Evolutionary conservation across 148 eudicot genomes (phyloP), one percentile per base, ranked within the genome.

Genomic region (Cornus kousa): DNA sequence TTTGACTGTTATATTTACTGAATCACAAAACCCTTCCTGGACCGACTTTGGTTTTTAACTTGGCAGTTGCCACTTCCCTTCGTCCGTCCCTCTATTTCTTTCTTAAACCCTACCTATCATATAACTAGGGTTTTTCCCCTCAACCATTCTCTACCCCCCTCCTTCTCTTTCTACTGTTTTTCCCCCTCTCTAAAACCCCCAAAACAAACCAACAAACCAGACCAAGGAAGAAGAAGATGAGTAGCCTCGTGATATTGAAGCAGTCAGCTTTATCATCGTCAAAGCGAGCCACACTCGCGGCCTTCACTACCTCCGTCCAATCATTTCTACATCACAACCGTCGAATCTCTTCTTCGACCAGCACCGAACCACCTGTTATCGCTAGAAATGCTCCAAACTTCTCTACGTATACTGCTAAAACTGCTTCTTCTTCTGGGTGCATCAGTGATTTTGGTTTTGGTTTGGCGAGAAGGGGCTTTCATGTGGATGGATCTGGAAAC

Each of bases 231-330:
- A 68, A 9, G 64, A 74, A 55, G 68, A 55, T 59, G 66, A 74
- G n/a, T 37, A 32, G 53, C 48, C 82, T 79, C 24, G 19, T 37
- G 23, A 50, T 69, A 0, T 12, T 80, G 12, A 68, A 64, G 33
- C 74, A 59, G 50, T 68, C 82, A 22, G 66, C 46, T 24, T 17
- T 12, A 17, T 14, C 77, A 31, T 74, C 84, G 2, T 43, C 48
- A 9, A 62, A 35, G 67, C 82, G 85, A 7, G 46, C 80, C 17
- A 67, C 67, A 1, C 32, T 87, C 48, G 67, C 81, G 65, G 79
- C 85, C 28, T 59, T 79, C 22, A 72, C 81, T 48, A 48, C 11
- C 43, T 80, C 78, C 64, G 40, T 77, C 66, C 73, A 71, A n/a
- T 9, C 75, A 40, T 9, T 46, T 68, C 39, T 33, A 22, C 74